Percentiles rank a stretch among this genome's conserved stretches.
These are phyloP conservation scores for Didymella lethalis DNA, from an alignment of 2,329 filamentous ascomycete genomes.

Conservation along the genomic window DNA sequence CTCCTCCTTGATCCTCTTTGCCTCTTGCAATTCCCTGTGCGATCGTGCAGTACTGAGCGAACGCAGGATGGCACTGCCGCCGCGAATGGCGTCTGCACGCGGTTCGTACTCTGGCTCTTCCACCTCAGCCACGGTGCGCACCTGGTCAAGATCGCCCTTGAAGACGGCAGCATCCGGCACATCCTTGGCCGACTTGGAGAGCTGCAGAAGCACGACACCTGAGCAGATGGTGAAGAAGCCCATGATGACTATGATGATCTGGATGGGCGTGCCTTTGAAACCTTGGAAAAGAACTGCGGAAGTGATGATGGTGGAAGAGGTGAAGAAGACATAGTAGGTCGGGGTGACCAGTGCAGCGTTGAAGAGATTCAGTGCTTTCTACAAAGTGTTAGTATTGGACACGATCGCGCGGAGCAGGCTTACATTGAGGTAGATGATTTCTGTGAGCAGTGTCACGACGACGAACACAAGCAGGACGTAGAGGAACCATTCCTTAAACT, in stretches of 20 bases:
- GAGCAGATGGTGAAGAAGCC: slow-evolving; percentile 94
- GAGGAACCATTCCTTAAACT: slow-evolving; percentile 98
- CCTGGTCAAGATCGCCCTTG: slow-evolving; percentile 90
- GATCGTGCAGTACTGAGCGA: slow-evolving; percentile 78
- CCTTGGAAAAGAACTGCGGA: slow-evolving; percentile 92
- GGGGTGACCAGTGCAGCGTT: slow-evolving; percentile 97
- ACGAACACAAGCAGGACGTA: slow-evolving; percentile 94
- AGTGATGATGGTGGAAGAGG: slow-evolving; percentile 91
- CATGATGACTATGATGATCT: slow-evolving; percentile 88
- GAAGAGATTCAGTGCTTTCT: slow-evolving; percentile 99
- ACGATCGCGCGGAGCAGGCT: slow-evolving; percentile 52
- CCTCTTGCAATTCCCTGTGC: slow-evolving; percentile 81
- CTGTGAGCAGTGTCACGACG: slow-evolving; percentile 83
- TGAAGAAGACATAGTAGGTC: slow-evolving; percentile 99
- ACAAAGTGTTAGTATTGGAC: slow-evolving; percentile 45
- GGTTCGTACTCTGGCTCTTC: slow-evolving; percentile 96
- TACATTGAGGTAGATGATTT: slow-evolving; percentile 96
- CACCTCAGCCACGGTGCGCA: slow-evolving; percentile 92
- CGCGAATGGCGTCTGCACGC: slow-evolving; percentile 94
- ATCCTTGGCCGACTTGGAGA: slow-evolving; percentile 98
- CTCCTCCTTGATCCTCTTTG: slow-evolving; percentile 80
- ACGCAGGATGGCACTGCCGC: slow-evolving; percentile 85
- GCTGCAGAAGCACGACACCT: slow-evolving; percentile 88
- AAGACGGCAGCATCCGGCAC: slow-evolving; percentile 94
- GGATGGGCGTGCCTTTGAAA: slow-evolving; percentile 83